phyloP scores from a whole-genome alignment of 2,329 filamentous ascomycete genomes.

The Cytospora leucostoma region DNA sequence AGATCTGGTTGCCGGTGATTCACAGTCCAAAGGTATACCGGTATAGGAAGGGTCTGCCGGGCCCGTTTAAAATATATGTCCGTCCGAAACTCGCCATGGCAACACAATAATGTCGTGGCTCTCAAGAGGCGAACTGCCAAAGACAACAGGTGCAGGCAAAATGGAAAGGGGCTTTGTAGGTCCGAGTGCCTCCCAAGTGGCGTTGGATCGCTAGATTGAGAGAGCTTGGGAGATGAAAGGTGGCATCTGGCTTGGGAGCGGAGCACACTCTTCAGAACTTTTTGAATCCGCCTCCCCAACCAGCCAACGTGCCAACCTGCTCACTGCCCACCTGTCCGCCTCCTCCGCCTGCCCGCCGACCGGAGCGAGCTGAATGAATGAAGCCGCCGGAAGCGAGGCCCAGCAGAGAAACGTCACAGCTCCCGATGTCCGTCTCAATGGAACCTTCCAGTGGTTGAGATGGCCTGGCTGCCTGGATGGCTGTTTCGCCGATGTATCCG shows the following conservation, averaged over 20 bases:
- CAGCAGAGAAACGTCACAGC: not conserved
- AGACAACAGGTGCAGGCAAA: not conserved
- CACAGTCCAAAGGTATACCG: not conserved
- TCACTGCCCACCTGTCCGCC: too few relatives aligned
- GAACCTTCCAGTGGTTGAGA: not conserved
- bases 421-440: not conserved
- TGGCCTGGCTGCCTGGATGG: not conserved
- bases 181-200: not conserved
- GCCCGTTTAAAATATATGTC: not conserved
- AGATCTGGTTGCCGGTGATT: constrained; percentile 18
- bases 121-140: not conserved
- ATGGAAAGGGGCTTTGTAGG: constrained; percentile 8
- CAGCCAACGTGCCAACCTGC: too few relatives aligned
- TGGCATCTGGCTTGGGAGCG: not conserved
- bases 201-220: not conserved
- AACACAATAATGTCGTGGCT: not conserved
- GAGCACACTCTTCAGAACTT: not conserved
- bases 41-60: not conserved
- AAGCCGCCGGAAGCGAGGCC: not conserved
- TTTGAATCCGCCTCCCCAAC: too few relatives aligned
- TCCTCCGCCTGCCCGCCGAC: too few relatives aligned
- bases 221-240: not conserved
- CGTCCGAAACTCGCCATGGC: constrained; percentile 16
- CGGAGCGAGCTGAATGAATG: not conserved
- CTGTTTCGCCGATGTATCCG: not conserved